Evolutionary conservation across 345 rosid species (phyloP).

Genomic region (Salix viminalis): DNA sequence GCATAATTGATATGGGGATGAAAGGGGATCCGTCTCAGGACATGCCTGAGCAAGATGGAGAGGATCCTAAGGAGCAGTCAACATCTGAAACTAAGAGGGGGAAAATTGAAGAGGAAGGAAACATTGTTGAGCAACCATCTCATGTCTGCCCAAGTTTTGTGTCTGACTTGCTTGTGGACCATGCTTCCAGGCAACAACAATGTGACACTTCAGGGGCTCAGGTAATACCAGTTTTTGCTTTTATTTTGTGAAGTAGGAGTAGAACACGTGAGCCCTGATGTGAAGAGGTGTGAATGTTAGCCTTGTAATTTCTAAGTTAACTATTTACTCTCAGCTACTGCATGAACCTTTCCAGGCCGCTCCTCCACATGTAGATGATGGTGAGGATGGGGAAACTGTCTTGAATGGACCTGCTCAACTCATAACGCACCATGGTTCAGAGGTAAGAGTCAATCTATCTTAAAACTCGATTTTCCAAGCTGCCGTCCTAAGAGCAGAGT

Average conservation of each 20-base stretch:
- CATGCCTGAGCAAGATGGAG: constrained; percentile 11
- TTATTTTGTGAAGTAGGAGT: not conserved
- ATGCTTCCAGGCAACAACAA: constrained; percentile 24
- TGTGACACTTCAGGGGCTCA: constrained; percentile 16
- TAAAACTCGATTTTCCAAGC: not conserved
- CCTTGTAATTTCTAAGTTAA: not conserved
- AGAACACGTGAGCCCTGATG: not conserved
- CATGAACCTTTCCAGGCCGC: constrained; percentile 12
- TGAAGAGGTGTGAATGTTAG: not conserved
- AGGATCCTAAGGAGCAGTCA: constrained; percentile 20
- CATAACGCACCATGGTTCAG: constrained; percentile 22
- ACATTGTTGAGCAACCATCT: constrained; percentile 8
- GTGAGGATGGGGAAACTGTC: constrained; percentile 14
- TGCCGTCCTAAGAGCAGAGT: not conserved
- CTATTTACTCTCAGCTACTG: constrained; percentile 9
- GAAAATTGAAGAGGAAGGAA: constrained; percentile 14
- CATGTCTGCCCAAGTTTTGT: constrained; percentile 11
- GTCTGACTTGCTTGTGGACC: constrained; percentile 20
- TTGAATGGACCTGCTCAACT: constrained; percentile 16
- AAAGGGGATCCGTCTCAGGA: constrained; percentile 12
- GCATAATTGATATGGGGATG: constrained; percentile 1
- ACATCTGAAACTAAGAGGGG: not conserved
- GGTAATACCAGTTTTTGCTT: constrained; percentile 25
- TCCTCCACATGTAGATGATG: constrained; percentile 21
- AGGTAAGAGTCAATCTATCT: constrained; percentile 26